phyloP scores from a whole-genome alignment of 176 grass and related monocot genomes.

The Oropetium thomaeum region DNA sequence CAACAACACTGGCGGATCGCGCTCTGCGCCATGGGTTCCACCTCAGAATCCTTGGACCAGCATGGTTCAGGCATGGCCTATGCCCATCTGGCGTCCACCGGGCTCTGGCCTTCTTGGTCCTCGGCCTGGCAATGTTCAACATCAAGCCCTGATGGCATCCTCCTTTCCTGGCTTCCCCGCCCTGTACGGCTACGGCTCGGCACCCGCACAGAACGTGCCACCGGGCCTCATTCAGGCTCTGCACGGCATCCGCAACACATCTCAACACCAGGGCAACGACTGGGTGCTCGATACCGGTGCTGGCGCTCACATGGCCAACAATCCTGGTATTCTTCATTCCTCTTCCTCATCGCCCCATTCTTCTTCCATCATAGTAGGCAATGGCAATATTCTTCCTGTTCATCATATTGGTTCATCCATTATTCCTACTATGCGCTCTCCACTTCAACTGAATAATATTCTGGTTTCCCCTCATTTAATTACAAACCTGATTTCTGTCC shows the following conservation, averaged over 20 bases:
- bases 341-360: accelerated
- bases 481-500: background rate
- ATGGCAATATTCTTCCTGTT: background rate
- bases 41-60: background rate
- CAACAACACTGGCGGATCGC: no score
- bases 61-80: background rate
- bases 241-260: background rate
- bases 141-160: background rate
- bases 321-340: background rate
- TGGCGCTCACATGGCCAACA: background rate
- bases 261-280: accelerated
- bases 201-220: background rate
- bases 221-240: background rate
- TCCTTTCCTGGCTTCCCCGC: accelerated
- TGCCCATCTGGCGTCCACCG: background rate
- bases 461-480: background rate
- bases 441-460: background rate
- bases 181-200: no score
- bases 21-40: no score
- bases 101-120: background rate
- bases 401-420: accelerated
- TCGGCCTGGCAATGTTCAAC: no score
- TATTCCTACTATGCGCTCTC: background rate
- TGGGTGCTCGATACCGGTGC: background rate
- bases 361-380: background rate